Percentiles rank a stretch among this genome's conserved stretches.
phyloP scores from a whole-genome alignment of 2,329 filamentous ascomycete species.

The Talaromyces sp. region DNA sequence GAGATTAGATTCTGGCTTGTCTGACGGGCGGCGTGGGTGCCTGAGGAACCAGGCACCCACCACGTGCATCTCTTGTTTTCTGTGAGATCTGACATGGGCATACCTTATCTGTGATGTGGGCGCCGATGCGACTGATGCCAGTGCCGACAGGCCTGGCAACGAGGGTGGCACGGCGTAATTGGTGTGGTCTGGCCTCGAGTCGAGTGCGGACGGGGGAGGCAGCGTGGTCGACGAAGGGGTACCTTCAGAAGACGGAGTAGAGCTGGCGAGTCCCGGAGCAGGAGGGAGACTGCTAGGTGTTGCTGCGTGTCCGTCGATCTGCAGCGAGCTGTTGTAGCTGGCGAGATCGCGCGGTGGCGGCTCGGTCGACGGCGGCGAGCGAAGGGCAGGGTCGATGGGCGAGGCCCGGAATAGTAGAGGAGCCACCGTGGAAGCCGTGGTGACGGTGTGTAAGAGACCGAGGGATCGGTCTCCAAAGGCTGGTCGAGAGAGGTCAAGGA shows the following conservation, averaged over 20 bases:
- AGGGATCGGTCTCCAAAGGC: slow-evolving; percentile 22
- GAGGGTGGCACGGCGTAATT: slow-evolving; percentile 28
- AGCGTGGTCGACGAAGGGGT: slow-evolving; percentile 40
- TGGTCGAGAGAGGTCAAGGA: slow-evolving; percentile 4
- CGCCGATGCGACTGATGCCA: slow-evolving; percentile 54
- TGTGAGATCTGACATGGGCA: neutral
- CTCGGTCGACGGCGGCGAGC: slow-evolving; percentile 43
- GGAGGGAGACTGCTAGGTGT: slow-evolving; percentile 40
- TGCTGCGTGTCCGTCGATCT: slow-evolving; percentile 44
- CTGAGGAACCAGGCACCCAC: slow-evolving; percentile 5
- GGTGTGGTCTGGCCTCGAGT: slow-evolving; percentile 20
- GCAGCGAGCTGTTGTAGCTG: slow-evolving; percentile 34
- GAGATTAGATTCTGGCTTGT: neutral
- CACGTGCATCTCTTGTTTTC: neutral
- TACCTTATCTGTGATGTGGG: slow-evolving; percentile 50
- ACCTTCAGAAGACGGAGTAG: slow-evolving; percentile 50
- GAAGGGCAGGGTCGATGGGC: slow-evolving; percentile 48
- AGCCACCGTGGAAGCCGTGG: slow-evolving; percentile 56
- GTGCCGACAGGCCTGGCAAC: slow-evolving; percentile 54
- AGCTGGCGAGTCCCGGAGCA: slow-evolving; percentile 42
- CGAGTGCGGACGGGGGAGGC: slow-evolving; percentile 24
- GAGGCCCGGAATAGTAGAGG: slow-evolving; percentile 55
- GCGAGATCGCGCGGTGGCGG: slow-evolving; percentile 27
- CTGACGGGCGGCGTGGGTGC: neutral
- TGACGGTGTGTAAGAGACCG: slow-evolving; percentile 30